phyloP scores from a whole-genome alignment of 1,284 basidiomycete species.

The Sporisorium exsertum region DNA sequence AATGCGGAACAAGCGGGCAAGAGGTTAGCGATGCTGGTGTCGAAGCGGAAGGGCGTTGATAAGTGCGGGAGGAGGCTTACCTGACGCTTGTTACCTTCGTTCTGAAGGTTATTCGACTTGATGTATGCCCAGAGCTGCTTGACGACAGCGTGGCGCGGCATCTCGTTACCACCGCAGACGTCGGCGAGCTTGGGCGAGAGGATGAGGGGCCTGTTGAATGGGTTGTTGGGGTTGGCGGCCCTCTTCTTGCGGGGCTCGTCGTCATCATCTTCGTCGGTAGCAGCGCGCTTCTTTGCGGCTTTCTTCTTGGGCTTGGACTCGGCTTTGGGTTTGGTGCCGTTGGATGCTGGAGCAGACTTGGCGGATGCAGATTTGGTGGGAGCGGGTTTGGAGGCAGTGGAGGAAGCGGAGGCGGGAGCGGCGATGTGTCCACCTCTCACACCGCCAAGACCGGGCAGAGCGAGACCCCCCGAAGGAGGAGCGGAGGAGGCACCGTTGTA shows the following conservation, averaged over 20 bases:
- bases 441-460: slow-evolving; percentile 59
- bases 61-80: slow-evolving; percentile 19
- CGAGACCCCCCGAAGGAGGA: slow-evolving; percentile 46
- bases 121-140: slow-evolving; percentile 88
- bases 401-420: slow-evolving; percentile 30
- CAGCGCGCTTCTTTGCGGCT: slow-evolving; percentile 44
- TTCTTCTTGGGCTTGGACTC: slow-evolving; percentile 64
- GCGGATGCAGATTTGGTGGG: slow-evolving; percentile 26
- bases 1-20: neutral
- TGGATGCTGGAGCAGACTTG: slow-evolving; percentile 33
- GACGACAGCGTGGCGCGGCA: slow-evolving; percentile 87
- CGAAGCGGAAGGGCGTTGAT: neutral
- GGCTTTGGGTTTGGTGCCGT: slow-evolving; percentile 39
- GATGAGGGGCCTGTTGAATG: slow-evolving; percentile 65
- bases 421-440: slow-evolving; percentile 46
- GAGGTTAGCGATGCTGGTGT: neutral
- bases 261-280: slow-evolving; percentile 39
- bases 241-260: slow-evolving; percentile 54
- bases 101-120: slow-evolving; percentile 81
- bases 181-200: slow-evolving; percentile 62
- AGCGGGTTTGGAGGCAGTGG: slow-evolving; percentile 30
- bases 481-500: slow-evolving; percentile 40
- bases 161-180: slow-evolving; percentile 68
- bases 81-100: slow-evolving; percentile 78
- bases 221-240: slow-evolving; percentile 66